Evolutionary conservation across 169 alveolate genomes (phyloP).

Genomic region (Babesia bigemina): DNA sequence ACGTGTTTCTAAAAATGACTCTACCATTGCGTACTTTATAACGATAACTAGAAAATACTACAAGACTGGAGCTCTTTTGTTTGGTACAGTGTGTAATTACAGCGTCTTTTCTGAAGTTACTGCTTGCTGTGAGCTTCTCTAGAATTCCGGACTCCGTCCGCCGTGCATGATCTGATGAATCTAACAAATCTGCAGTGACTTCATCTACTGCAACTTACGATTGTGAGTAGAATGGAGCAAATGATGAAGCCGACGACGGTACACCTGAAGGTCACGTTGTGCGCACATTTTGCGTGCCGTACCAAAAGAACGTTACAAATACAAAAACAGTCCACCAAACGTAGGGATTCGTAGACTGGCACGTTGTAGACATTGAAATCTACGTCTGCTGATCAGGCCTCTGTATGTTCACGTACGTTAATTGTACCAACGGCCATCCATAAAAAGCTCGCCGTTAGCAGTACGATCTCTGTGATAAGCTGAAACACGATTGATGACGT

Average conservation of each 20-base stretch:
- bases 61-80: no score
- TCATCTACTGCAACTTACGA: conserved; percentile 28
- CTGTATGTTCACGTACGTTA: conserved; percentile 13
- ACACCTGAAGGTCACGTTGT: conserved; percentile 44
- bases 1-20: no score
- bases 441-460: conserved; percentile 56
- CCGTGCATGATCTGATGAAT: conserved; percentile 44
- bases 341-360: conserved; percentile 60
- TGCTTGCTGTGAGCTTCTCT: neutral
- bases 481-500: neutral
- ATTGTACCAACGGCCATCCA: conserved; percentile 72
- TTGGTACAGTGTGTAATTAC: no score
- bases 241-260: conserved; percentile 67
- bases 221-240: conserved; percentile 50
- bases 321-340: conserved; percentile 69
- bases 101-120: no score
- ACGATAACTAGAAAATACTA: no score
- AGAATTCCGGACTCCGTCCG: conserved; percentile 67
- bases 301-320: conserved; percentile 65
- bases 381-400: neutral
- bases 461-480: conserved; percentile 56
- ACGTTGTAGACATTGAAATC: conserved; percentile 66
- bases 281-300: neutral
- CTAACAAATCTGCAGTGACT: neutral
- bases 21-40: no score